phyloP scores from a whole-genome alignment of 2,329 filamentous ascomycete genomes.

The Zalaria sp. region DNA sequence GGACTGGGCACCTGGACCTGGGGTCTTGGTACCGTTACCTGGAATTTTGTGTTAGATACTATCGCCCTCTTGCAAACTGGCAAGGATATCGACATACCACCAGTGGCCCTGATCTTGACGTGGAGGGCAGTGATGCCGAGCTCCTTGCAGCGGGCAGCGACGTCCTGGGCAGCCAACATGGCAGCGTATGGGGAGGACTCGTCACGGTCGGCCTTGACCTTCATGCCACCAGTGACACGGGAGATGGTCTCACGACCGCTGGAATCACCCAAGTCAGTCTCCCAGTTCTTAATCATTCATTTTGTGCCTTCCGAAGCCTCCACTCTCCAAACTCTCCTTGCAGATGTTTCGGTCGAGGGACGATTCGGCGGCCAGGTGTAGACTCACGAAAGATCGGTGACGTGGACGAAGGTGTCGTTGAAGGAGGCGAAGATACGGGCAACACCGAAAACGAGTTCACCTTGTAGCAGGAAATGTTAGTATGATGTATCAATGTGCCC shows the following conservation, averaged over 20 bases:
- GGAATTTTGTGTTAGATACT: slow-evolving; percentile 1
- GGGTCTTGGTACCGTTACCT: slow-evolving; percentile 99
- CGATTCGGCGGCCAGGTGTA: slow-evolving; percentile 5
- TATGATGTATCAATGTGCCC: slow-evolving; percentile 4
- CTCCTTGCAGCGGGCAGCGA: slow-evolving; percentile 80
- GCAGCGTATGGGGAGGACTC: slow-evolving; percentile 99
- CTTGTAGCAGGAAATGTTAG: slow-evolving; percentile 21
- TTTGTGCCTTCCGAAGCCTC: not conserved
- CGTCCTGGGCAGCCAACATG: slow-evolving; percentile 96
- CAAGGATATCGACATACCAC: slow-evolving; percentile 49
- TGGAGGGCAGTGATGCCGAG: slow-evolving; percentile 88
- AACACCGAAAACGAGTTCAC: slow-evolving; percentile 95
- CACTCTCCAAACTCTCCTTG: slow-evolving; percentile 2
- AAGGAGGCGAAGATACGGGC: slow-evolving; percentile 90
- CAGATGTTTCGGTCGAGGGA: not conserved
- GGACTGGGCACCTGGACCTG: slow-evolving; percentile 96
- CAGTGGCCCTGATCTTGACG: slow-evolving; percentile 99
- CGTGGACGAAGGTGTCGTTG: slow-evolving; percentile 62
- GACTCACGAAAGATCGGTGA: slow-evolving; percentile 74
- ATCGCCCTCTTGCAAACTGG: no score
- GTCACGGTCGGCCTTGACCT: slow-evolving; percentile 99
- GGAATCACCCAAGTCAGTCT: slow-evolving; percentile 58
- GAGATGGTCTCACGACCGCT: slow-evolving; percentile 99
- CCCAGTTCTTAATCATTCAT: not conserved
- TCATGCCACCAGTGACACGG: slow-evolving; percentile 99